These are phyloP conservation scores for Hibiscus mutabilis DNA, from an alignment of 345 rosid species.

Conservation along the genomic window DNA sequence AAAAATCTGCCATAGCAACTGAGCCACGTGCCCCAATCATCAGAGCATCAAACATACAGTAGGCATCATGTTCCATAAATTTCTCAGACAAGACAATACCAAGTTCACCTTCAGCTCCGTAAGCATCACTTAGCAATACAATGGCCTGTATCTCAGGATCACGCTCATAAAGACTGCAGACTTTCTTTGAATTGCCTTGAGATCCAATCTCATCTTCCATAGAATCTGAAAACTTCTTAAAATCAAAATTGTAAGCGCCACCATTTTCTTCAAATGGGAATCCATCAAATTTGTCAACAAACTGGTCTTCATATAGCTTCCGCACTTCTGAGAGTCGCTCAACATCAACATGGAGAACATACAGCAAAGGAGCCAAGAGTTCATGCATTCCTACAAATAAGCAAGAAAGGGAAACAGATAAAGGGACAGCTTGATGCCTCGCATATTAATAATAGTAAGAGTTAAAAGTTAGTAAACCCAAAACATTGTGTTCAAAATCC, in stretches of 20 bases:
- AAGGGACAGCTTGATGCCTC: neutral
- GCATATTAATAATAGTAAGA: neutral
- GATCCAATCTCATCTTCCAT: constrained; percentile 47
- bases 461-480: neutral
- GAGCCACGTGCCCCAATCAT: constrained; percentile 74
- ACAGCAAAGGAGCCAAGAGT: constrained; percentile 86
- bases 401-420: constrained; percentile 1
- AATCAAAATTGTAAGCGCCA: constrained; percentile 67
- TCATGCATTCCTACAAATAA: constrained; percentile 81
- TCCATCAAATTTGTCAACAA: constrained; percentile 80
- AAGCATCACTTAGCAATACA: constrained; percentile 74
- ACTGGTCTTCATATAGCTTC: constrained; percentile 68
- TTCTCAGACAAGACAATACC: constrained; percentile 93
- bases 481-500: neutral
- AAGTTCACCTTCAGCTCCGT: constrained; percentile 96
- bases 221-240: constrained; percentile 61
- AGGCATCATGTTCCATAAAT: constrained; percentile 96
- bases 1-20: constrained; percentile 79
- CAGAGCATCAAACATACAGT: constrained; percentile 91
- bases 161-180: constrained; percentile 59
- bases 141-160: constrained; percentile 75
- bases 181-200: constrained; percentile 42
- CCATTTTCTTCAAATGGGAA: constrained; percentile 71
- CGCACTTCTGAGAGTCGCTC: constrained; percentile 77
- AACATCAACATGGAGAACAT: constrained; percentile 85